Conservation (phyloP, 371 early-diverging fungal species). For the Mucor velutinosus region DNA sequence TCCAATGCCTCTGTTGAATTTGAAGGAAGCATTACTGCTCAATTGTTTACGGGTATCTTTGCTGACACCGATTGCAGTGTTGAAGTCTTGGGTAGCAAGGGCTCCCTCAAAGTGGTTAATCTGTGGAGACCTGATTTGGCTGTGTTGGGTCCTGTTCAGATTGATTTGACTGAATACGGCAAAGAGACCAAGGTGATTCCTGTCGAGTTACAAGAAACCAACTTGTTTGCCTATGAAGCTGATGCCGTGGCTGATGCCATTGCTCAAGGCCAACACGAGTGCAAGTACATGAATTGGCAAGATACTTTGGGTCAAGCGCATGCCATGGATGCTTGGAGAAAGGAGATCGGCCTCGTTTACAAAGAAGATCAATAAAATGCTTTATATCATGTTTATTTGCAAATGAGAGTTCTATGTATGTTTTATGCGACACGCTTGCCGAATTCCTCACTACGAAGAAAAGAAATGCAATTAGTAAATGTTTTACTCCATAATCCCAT, state of each 20-base stretch:
- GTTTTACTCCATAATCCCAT: neutral
- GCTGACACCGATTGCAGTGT: constrained; percentile 40
- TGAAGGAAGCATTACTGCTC: constrained; percentile 35
- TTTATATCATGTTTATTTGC: neutral
- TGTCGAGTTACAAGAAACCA: constrained; percentile 30
- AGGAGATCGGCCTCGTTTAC: constrained; percentile 47
- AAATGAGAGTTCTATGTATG: neutral
- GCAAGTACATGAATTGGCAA: constrained; percentile 48
- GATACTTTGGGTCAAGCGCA: constrained; percentile 43
- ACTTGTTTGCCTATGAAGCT: constrained; percentile 44
- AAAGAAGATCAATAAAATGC: constrained; percentile 27
- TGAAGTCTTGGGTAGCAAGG: constrained; percentile 41
- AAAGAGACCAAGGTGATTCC: constrained; percentile 27
- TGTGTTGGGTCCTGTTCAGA: constrained; percentile 34
- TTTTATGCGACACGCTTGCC: constrained; percentile 36
- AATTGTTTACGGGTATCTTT: constrained; percentile 46
- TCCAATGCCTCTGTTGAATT: constrained; percentile 42
- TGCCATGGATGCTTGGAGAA: constrained; percentile 51
- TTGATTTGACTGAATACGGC: constrained; percentile 32
- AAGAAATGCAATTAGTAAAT: constrained; percentile 11
- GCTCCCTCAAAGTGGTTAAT: constrained; percentile 33
- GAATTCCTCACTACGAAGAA: constrained; percentile 41
- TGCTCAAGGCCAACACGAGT: constrained; percentile 31
- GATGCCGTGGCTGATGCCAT: constrained; percentile 49
- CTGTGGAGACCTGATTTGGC: constrained; percentile 53